Base-by-base conservation (phyloP, 2,329 filamentous ascomycete species). In the Venturia asperata region DNA sequence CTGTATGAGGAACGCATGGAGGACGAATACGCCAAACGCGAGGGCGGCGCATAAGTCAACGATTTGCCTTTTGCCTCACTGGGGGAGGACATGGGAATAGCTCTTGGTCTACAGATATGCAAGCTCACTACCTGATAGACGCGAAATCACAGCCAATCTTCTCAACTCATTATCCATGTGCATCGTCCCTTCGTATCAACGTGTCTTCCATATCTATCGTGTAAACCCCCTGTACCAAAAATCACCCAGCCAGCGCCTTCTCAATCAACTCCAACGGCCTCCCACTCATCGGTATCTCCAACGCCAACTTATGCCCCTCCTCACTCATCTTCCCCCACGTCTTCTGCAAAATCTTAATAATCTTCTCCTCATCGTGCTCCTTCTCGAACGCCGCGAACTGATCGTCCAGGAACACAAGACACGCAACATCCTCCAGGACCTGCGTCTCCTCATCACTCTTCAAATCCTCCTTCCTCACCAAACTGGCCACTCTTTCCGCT, bases 321-420 rank as follows among this genome's bases (percentile, higher is more conserved):
- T 72, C 71, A 9, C 66, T 71, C 76, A 77, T 77, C 71, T 78
- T 77, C 37, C 67, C 74, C 76, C 76, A 77, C 49, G 74, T 77
- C 70, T 76, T 77, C 67, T 70, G 63, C 67, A 78, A 30, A 37
- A 77, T 77, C 21, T 77, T 78, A 24, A 93, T 74, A 67, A 91
- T 85, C 81, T 94, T 95, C 62, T 86, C 87, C 77, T 93, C 89
- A 71, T 91, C 88, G 64, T 87, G 82, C 37, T 84, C 82, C 72
- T 82, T 80, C 79, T 91, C 88, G 76, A 94, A 96, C 62, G 83
- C 84, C 71, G 92, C 91, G 68, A 95, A 89, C 73, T 94, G 89
- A 73, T 93, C 90, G 73, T 94, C 91, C 69, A 96, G 77, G 74
- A 96, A 96, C 37, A 95, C 91, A 65, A 96, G 77, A 73, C 91